These are phyloP conservation scores for Melanopsichium pennsylvanicum DNA, from an alignment of 1,284 basidiomycete genomes.

Conservation along the genomic window DNA sequence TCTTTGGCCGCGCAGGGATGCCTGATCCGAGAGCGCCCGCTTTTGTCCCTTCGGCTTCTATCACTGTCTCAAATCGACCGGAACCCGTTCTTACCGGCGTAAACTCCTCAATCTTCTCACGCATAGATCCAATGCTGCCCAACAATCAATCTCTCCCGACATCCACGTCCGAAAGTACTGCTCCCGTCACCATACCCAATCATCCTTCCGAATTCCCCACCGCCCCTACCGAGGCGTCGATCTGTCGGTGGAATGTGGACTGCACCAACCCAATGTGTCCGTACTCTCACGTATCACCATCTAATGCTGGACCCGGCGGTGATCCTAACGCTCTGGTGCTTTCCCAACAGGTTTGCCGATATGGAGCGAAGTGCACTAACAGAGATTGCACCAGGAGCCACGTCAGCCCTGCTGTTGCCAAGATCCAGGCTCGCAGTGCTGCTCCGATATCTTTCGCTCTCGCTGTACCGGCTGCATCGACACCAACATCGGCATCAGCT, in stretches of 20 bases:
- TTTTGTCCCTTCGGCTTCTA: constrained; percentile 44
- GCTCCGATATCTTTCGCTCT: background rate
- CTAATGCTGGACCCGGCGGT: constrained; percentile 41
- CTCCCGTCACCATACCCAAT: background rate
- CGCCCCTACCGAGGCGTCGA: constrained; percentile 38
- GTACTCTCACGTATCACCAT: constrained; percentile 60
- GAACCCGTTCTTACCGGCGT: background rate
- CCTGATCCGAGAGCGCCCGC: constrained; percentile 59
- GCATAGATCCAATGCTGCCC: constrained; percentile 61
- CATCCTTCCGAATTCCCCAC: constrained; percentile 46
- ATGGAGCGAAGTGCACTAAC: constrained; percentile 49
- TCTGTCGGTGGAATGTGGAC: constrained; percentile 55
- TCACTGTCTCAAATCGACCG: background rate
- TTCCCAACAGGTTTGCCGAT: constrained; percentile 51
- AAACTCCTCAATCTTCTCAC: constrained; percentile 46
- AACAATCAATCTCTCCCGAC: constrained; percentile 36
- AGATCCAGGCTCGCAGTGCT: background rate
- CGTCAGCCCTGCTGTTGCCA: constrained; percentile 51
- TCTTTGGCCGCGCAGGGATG: constrained; percentile 57
- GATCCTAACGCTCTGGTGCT: constrained; percentile 57
- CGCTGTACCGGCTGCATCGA: background rate
- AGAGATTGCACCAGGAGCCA: constrained; percentile 60
- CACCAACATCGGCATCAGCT: background rate
- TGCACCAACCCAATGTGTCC: constrained; percentile 62
- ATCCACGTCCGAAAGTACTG: background rate